Conservation (phyloP, 2,329 filamentous ascomycete genomes). For the Fusarium duplospermum region DNA sequence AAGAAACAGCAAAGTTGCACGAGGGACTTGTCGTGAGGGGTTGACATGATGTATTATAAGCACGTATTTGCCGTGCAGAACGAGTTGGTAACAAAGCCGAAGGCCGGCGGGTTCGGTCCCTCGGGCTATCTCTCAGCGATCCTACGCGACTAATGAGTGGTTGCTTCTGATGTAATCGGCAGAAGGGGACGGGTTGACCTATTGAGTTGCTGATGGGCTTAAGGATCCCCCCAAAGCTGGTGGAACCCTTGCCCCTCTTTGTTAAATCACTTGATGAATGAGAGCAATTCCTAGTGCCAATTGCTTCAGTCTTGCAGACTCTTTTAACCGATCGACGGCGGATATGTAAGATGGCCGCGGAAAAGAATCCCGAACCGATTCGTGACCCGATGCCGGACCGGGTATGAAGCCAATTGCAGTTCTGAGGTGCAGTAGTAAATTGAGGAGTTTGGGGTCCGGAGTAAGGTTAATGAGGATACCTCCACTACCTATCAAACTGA, state of each 20-base stretch:
- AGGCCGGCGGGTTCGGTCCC: constrained; percentile 28
- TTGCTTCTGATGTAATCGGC: constrained; percentile 19
- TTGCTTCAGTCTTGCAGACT: background rate
- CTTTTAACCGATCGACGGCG: background rate
- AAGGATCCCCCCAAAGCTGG: constrained; percentile 12
- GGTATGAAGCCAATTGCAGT: background rate
- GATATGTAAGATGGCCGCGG: background rate
- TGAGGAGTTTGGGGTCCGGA: background rate
- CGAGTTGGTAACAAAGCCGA: constrained; percentile 12
- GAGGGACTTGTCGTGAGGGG: constrained; percentile 21
- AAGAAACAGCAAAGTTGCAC: background rate
- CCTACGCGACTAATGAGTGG: background rate
- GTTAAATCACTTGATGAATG: background rate
- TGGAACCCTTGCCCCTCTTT: constrained; percentile 19
- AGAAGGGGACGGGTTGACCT: constrained; percentile 16
- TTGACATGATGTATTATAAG: constrained; percentile 37
- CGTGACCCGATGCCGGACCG: background rate
- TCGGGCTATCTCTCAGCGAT: constrained; percentile 42
- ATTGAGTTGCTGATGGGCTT: constrained; percentile 4
- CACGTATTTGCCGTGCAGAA: constrained; percentile 4
- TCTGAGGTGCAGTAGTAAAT: background rate
- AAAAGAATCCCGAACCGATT: background rate
- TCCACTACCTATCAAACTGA: background rate
- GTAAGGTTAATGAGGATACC: background rate
- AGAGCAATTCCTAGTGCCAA: background rate